These are phyloP conservation scores for Salix arbutifolia DNA, from an alignment of 345 rosid genomes.

Conservation along the genomic window DNA sequence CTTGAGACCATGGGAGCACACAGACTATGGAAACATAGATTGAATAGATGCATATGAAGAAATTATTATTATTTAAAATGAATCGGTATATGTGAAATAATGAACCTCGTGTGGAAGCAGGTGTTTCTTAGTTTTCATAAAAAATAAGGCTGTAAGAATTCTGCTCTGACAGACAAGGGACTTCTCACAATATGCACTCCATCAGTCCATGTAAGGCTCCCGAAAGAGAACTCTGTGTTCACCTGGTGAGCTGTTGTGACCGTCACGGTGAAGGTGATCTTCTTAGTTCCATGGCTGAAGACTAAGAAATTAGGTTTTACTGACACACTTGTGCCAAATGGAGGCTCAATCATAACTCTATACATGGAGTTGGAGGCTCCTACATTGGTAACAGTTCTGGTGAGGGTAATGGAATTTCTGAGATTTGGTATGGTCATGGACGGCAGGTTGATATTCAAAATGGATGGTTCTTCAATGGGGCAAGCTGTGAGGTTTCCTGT, in stretches of 20 bases:
- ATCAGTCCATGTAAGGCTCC: constrained; percentile 59
- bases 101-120: neutral
- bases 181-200: constrained; percentile 33
- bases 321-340: constrained; percentile 26
- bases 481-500: constrained; percentile 25
- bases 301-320: constrained; percentile 25
- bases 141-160: constrained; percentile 13
- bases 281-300: constrained; percentile 20
- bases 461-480: constrained; percentile 23
- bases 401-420: constrained; percentile 24
- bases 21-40: neutral
- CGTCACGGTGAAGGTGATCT: constrained; percentile 11
- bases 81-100: neutral
- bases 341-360: constrained; percentile 40
- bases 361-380: constrained; percentile 41
- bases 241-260: constrained; percentile 23
- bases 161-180: constrained; percentile 51
- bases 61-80: neutral
- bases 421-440: constrained; percentile 61
- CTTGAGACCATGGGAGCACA: neutral
- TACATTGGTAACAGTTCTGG: constrained; percentile 56
- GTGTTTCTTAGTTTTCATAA: constrained; percentile 10
- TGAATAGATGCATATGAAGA: neutral
- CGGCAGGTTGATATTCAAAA: constrained; percentile 54
- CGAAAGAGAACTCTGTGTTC: constrained; percentile 51